phyloP scores from a whole-genome alignment of 2,329 filamentous ascomycete species.

The Tolypocladium capitatum region DNA sequence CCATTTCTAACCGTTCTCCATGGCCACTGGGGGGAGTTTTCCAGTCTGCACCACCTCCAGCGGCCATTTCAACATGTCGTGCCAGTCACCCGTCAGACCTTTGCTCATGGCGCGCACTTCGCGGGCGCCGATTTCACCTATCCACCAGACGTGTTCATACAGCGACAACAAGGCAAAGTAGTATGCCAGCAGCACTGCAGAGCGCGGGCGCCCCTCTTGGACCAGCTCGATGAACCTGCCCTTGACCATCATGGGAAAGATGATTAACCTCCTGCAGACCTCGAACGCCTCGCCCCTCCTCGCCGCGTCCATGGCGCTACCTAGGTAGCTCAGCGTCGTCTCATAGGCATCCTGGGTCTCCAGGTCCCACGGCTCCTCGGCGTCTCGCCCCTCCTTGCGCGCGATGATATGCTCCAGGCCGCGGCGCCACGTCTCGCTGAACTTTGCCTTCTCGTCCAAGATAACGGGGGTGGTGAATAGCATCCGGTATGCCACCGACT shows the following conservation, averaged over 20 bases:
- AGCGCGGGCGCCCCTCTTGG: conserved; percentile 1
- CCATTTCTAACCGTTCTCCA: neutral
- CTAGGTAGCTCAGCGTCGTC: conserved; percentile 8
- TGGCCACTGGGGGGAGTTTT: neutral
- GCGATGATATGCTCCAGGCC: conserved; percentile 5
- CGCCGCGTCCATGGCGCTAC: conserved; percentile 2
- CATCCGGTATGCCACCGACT: conserved; percentile 3
- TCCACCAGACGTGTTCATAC: conserved; percentile 4
- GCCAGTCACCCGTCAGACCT: conserved; percentile 2
- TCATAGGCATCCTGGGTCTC: conserved; percentile 8
- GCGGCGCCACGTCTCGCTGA: conserved; percentile 1
- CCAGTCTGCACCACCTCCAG: conserved; percentile 2
- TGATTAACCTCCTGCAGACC: conserved; percentile 3
- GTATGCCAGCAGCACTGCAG: conserved; percentile 2
- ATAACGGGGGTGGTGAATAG: conserved; percentile 4
- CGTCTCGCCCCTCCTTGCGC: conserved; percentile 2
- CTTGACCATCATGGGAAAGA: conserved; percentile 6
- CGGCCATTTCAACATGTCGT: conserved; percentile 3
- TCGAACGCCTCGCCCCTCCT: conserved; percentile 1
- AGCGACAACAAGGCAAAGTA: conserved; percentile 5
- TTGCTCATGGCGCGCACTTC: conserved; percentile 3
- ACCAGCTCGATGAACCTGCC: conserved; percentile 5
- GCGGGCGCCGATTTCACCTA: conserved; percentile 1
- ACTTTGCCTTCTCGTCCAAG: conserved; percentile 3
- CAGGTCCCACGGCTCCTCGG: conserved; percentile 7